A percentile compares a stretch with the other conserved stretches of the same genome.
Evolutionary conservation across 106 monocot genomes (phyloP).

Genomic region (Amphibolis antarctica): DNA sequence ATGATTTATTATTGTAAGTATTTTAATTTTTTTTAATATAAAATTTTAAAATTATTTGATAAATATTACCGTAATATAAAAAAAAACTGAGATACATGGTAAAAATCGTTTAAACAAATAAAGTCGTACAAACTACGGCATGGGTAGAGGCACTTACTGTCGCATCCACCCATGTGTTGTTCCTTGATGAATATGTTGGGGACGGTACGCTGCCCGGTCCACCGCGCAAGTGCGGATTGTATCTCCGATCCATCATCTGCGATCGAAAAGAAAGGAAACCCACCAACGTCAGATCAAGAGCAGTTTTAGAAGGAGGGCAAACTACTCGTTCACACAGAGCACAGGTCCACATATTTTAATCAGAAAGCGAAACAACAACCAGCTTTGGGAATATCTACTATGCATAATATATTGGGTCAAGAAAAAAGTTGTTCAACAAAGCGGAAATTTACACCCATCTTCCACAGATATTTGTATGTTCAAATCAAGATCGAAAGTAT

Average conservation of each 20-base stretch:
- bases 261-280: background rate
- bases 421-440: background rate
- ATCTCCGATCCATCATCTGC: slow-evolving; percentile 71
- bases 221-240: slow-evolving; percentile 46
- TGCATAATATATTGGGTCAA: background rate
- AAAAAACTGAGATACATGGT: too few relatives aligned
- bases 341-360: background rate
- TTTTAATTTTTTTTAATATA: too few relatives aligned
- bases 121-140: too few relatives aligned
- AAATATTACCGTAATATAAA: too few relatives aligned
- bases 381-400: background rate
- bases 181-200: slow-evolving; percentile 85
- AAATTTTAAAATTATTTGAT: too few relatives aligned
- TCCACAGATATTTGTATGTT: background rate
- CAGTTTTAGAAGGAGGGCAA: background rate
- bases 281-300: background rate
- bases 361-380: background rate
- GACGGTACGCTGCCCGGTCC: slow-evolving; percentile 89
- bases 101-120: too few relatives aligned
- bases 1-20: too few relatives aligned
- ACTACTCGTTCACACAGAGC: too few relatives aligned
- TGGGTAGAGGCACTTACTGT: slow-evolving; percentile 25
- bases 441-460: background rate
- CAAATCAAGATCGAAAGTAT: background rate
- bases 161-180: slow-evolving; percentile 86